Base-by-base conservation (phyloP, 164 flowering plant species). In the Berberis vulgaris region DNA sequence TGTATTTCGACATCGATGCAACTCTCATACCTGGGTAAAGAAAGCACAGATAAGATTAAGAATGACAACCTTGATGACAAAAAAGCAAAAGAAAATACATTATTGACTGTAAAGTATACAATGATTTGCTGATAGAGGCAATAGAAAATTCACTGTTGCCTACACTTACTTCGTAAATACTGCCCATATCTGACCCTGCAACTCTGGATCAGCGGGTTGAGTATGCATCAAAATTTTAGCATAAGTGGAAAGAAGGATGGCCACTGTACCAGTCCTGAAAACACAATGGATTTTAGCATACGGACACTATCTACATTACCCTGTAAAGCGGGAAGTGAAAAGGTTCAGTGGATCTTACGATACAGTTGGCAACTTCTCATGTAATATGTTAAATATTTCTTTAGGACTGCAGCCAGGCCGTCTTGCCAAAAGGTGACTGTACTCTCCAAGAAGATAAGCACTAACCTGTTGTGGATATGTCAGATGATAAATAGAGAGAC, bases 1-100 rank as follows among this genome's bases (percentile, higher is more conserved):
- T 95, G 99, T 80, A 95, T 88, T 74, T 95, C 99, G 52, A 76
- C 92, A 78, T 95, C 99, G 72, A 95, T 91, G 80, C 86, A 89
- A 73, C 96, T 89, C 79, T 86, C 99, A 66, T 91, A 95, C 67
- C 99, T 95, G 70, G 49, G 54, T 10, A 39, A 57, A 26, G 60
- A 57, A 57, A 40, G 45, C 13, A 52, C 55, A 47, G 5, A 47
- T 47, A 52, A 52, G 5, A 1, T 10, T 9, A 5, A n/a, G 7
- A n/a, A 26, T 57, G 4, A 4, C 45, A 40, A 39, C 1, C 4
- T 26, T 9, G 8, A 57, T 6, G 5, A 57, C 4, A n/a, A 40
- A 57, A 41, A 41, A 57, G 41, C 1, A 56, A 56, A 40, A 6
- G 6, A 42, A 9, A 57, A 40, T 11, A 52, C 43, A 1, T 13